Conservation (phyloP, 2,329 filamentous ascomycete genomes). For the Zelopaecilomyces penicillatus region DNA sequence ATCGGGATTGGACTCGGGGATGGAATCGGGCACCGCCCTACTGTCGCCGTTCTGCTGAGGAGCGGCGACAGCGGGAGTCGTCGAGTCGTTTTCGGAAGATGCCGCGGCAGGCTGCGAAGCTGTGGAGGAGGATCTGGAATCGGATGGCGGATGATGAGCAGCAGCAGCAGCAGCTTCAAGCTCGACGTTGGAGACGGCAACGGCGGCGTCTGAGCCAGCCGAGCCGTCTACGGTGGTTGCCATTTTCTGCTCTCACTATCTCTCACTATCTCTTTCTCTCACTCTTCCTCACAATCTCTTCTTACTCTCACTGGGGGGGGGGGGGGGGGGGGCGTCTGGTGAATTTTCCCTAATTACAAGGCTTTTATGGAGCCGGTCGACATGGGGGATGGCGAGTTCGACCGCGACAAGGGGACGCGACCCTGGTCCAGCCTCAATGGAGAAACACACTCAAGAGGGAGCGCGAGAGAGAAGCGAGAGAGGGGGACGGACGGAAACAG, state of each 20-base stretch:
- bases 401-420: constrained; percentile 18
- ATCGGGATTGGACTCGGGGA: constrained; percentile 9
- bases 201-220: constrained; percentile 12
- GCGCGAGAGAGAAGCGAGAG: constrained; percentile 18
- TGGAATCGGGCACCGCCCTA: constrained; percentile 18
- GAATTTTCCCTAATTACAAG: constrained; percentile 24
- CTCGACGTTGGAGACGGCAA: constrained; percentile 10
- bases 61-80: constrained; percentile 8
- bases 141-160: constrained; percentile 3
- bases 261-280: too few relatives aligned
- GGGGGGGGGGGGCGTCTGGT: not conserved
- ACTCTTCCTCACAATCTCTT: too few relatives aligned
- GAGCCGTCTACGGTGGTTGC: constrained; percentile 19
- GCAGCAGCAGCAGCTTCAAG: constrained; percentile 12
- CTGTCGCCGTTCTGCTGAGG: constrained; percentile 25
- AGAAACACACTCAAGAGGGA: too few relatives aligned
- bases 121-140: constrained; percentile 3
- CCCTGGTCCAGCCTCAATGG: constrained; percentile 13
- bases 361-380: constrained; percentile 28
- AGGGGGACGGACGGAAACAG: constrained; percentile 14
- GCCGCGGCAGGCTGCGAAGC: not conserved
- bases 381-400: constrained; percentile 14
- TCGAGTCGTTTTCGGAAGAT: not conserved
- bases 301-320: too few relatives aligned
- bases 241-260: constrained; percentile 9